Evolutionary conservation across 2,329 filamentous ascomycete genomes (phyloP).

Genomic region (Penicillium sp.): DNA sequence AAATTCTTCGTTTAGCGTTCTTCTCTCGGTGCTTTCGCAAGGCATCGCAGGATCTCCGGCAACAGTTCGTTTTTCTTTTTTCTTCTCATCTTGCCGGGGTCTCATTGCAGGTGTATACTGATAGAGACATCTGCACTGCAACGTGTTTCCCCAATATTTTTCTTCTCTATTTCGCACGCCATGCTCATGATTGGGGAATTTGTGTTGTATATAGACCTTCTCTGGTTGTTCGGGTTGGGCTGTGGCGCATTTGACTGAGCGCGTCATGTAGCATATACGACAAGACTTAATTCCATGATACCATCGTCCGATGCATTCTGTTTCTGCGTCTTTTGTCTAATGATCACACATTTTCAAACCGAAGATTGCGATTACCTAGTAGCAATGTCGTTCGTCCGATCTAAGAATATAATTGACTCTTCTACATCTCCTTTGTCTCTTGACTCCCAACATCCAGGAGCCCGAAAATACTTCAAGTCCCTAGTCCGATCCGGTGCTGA

Average conservation of each 20-base stretch:
- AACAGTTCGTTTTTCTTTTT: constrained; percentile 1
- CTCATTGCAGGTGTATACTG: constrained; percentile 1
- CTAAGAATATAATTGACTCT: neutral
- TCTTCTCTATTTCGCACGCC: constrained; percentile 9
- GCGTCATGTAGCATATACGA: constrained; percentile 35
- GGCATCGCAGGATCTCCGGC: constrained; percentile 1
- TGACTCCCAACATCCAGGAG: too few relatives aligned
- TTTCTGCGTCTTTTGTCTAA: neutral
- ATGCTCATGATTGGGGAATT: constrained; percentile 29
- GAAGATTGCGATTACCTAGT: neutral
- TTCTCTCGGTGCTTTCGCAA: constrained; percentile 8
- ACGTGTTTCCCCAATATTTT: constrained; percentile 5
- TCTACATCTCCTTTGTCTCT: neutral
- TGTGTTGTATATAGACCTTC: constrained; percentile 41
- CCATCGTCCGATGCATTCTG: constrained; percentile 14
- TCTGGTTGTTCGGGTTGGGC: constrained; percentile 27
- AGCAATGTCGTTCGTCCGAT: neutral
- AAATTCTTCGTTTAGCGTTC: constrained; percentile 23
- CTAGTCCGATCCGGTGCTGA: neutral
- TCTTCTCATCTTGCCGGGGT: constrained; percentile 29
- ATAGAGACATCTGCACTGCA: constrained; percentile 17
- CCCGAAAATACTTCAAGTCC: neutral
- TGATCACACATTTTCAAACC: neutral
- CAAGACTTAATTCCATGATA: constrained; percentile 34
- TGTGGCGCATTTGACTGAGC: constrained; percentile 29